Evolutionary conservation across 139 green algal species (phyloP).

Genomic region (Chlorella vulgaris): DNA sequence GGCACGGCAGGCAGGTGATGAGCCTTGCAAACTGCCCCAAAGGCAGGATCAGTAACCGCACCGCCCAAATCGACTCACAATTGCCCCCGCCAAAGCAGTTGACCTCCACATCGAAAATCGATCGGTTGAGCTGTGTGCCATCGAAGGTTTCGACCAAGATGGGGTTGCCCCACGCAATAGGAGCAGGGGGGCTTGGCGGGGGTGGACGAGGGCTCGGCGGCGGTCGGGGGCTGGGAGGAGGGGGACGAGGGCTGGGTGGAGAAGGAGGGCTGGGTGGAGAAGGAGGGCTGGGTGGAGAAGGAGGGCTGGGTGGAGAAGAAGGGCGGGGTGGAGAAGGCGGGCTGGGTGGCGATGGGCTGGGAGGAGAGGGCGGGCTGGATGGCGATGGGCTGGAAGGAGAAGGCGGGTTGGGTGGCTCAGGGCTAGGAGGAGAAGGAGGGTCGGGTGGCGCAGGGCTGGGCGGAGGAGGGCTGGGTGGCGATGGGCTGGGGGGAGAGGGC

Average conservation of each 20-base stretch:
- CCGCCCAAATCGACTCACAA: background rate
- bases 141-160: background rate
- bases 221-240: background rate
- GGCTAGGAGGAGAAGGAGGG: background rate
- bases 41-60: background rate
- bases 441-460: no score
- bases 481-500: no score
- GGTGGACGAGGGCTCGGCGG: background rate
- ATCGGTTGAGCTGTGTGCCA: background rate
- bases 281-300: background rate
- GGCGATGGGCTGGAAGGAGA: background rate
- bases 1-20: background rate
- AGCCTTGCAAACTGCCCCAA: background rate
- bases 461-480: no score
- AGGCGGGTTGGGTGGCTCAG: background rate
- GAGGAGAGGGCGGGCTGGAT: background rate
- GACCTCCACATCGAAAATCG: slow-evolving; percentile 1
- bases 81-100: slow-evolving; percentile 26
- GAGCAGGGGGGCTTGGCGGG: background rate
- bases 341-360: background rate
- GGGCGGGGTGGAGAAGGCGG: background rate
- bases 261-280: background rate
- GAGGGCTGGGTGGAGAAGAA: background rate
- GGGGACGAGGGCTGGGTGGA: background rate
- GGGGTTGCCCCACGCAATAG: background rate